phyloP scores from a whole-genome alignment of 2,329 filamentous ascomycete species.

The Aspergillus tubingensis region DNA sequence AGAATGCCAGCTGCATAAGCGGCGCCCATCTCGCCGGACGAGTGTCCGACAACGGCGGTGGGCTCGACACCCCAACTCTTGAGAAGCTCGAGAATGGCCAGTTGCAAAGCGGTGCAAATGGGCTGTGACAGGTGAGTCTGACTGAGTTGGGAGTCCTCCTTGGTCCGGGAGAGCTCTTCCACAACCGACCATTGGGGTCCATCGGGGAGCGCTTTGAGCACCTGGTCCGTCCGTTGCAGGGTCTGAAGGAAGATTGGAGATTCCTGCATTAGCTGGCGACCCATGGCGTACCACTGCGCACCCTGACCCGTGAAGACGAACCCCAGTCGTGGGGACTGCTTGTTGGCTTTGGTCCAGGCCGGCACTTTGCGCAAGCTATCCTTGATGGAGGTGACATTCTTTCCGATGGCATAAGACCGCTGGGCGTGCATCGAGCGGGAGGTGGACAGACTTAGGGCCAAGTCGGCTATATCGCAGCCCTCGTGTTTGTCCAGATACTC shows the following conservation, averaged over 20 bases:
- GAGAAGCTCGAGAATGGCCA: slow-evolving; percentile 50
- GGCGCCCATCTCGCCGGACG: slow-evolving; percentile 53
- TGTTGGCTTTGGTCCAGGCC: not conserved
- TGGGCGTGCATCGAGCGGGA: not conserved
- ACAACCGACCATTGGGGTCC: slow-evolving; percentile 1
- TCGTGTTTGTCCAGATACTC: not conserved
- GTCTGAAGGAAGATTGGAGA: slow-evolving; percentile 11
- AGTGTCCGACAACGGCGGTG: slow-evolving; percentile 48
- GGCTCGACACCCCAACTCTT: slow-evolving; percentile 47
- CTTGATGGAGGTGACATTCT: not conserved
- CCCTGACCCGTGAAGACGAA: slow-evolving; percentile 38
- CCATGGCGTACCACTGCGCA: slow-evolving; percentile 35
- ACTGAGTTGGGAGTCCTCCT: not conserved
- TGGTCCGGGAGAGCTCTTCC: slow-evolving; percentile 9
- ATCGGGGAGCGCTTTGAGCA: not conserved
- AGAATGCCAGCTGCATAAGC: slow-evolving; percentile 47
- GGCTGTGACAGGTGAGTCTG: slow-evolving; percentile 12
- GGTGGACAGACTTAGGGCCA: not conserved
- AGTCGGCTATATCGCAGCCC: not conserved
- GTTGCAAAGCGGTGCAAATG: slow-evolving; percentile 48
- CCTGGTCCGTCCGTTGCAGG: slow-evolving; percentile 13
- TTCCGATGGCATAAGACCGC: not conserved
- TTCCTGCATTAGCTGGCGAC: slow-evolving; percentile 19
- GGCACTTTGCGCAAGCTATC: not conserved
- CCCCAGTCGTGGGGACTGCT: slow-evolving; percentile 6